Conservation (phyloP, 148 eudicot species). For the Mesembryanthemum crystallinum region DNA sequence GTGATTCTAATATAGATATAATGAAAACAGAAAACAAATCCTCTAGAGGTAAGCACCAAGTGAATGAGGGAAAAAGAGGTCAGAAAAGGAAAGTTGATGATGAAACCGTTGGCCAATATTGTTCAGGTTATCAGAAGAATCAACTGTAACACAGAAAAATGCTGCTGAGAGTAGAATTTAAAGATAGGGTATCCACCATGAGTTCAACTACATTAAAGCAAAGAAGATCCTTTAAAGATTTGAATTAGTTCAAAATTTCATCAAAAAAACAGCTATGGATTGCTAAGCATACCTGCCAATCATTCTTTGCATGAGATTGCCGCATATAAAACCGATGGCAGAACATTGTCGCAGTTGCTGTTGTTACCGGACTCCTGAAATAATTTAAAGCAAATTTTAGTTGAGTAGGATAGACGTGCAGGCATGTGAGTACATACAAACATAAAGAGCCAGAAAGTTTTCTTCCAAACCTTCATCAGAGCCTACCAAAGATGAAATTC, state of each 20-base stretch:
- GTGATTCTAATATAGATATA: not conserved
- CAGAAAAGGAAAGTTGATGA: not conserved
- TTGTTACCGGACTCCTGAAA: slow-evolving; percentile 70
- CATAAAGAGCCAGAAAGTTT: not conserved
- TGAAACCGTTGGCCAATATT: not conserved
- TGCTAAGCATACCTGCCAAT: slow-evolving; percentile 58
- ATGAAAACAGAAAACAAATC: not conserved
- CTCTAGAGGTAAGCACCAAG: not conserved
- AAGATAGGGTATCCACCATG: not conserved
- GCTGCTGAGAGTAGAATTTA: not conserved
- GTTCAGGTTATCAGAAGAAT: not conserved
- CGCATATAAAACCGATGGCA: slow-evolving; percentile 79
- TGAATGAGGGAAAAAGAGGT: not conserved
- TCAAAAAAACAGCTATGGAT: not conserved
- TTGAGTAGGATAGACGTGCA: not conserved
- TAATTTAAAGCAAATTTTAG: slow-evolving; percentile 7
- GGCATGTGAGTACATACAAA: not conserved
- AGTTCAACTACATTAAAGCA: not conserved
- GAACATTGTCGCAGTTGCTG: slow-evolving; percentile 63
- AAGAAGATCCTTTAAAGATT: not conserved
- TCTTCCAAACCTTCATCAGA: not conserved
- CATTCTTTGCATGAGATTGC: slow-evolving; percentile 78
- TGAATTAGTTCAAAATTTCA: not conserved
- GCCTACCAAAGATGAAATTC: not conserved
- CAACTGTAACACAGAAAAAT: not conserved